phyloP scores from a whole-genome alignment of 2,329 filamentous ascomycete species.

The Pestalotiopsis sp. region DNA sequence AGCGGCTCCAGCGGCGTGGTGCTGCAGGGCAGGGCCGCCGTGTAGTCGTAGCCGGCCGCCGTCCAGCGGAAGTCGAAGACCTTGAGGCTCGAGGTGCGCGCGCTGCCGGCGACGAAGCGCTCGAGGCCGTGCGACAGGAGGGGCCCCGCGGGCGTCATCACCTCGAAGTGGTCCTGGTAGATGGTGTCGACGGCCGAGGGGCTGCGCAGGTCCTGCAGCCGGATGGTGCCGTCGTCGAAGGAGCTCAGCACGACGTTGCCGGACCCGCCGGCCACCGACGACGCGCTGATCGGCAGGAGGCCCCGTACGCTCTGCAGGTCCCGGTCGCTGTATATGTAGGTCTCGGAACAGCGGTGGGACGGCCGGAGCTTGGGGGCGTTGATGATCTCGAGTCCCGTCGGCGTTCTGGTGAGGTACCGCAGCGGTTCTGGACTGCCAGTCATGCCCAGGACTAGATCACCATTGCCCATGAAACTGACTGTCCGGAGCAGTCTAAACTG shows the following conservation, averaged over 20 bases:
- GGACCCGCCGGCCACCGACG: conserved; percentile 31
- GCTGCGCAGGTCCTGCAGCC: conserved; percentile 53
- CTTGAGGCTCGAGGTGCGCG: conserved; percentile 43
- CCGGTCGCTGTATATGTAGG: conserved; percentile 26
- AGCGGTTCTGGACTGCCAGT: conserved; percentile 44
- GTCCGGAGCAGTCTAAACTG: conserved; percentile 30
- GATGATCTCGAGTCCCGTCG: conserved; percentile 42
- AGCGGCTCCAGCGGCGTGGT: conserved; percentile 34
- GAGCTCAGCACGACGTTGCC: conserved; percentile 48
- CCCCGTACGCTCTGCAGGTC: conserved; percentile 41
- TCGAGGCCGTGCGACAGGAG: conserved; percentile 52
- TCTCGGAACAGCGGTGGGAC: conserved; percentile 13
- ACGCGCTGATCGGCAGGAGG: conserved; percentile 44
- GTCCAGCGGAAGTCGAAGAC: conserved; percentile 58
- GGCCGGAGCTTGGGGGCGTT: conserved; percentile 32
- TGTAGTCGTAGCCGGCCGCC: conserved; percentile 49
- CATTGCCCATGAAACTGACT: conserved; percentile 47
- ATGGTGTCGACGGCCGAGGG: conserved; percentile 46
- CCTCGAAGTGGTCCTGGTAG: conserved; percentile 56
- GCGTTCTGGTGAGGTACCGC: conserved; percentile 47
- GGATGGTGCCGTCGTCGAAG: conserved; percentile 55
- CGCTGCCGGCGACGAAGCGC: conserved; percentile 52
- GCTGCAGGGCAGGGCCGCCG: conserved; percentile 48
- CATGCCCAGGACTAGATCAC: conserved; percentile 47
- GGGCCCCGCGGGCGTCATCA: conserved; percentile 45